A percentile compares a stretch with the other conserved stretches of the same genome.
phyloP scores from a whole-genome alignment of 164 flowering plant genomes.

The Annona squamosa region DNA sequence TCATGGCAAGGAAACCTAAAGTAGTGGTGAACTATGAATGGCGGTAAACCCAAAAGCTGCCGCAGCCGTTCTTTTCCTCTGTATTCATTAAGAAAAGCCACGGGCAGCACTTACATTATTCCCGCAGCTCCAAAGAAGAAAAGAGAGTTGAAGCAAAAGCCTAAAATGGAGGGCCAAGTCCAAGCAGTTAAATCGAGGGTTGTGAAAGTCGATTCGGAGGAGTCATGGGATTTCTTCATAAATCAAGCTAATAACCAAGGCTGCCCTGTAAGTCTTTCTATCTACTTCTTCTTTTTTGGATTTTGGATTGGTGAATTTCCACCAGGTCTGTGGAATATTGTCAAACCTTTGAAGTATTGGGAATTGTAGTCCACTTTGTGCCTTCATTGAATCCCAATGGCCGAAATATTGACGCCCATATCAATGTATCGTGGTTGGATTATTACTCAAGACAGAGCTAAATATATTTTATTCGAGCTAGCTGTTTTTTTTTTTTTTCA shows the following conservation, averaged over 20 bases:
- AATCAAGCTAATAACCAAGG: slow-evolving; percentile 37
- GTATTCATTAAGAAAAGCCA: neutral
- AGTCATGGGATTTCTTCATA: slow-evolving; percentile 43
- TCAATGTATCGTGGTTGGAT: too few species aligned
- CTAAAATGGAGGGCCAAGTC: slow-evolving; percentile 30
- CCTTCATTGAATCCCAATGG: neutral
- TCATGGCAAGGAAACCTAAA: too few species aligned
- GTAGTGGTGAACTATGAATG: neutral
- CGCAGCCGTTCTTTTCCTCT: neutral
- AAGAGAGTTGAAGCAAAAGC: neutral
- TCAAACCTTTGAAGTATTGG: neutral
- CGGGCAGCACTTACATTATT: neutral
- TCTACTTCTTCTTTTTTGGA: neutral
- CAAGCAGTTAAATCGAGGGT: slow-evolving; percentile 39
- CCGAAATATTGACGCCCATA: neutral
- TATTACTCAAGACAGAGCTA: too few species aligned
- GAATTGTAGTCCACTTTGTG: neutral
- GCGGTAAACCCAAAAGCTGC: slow-evolving; percentile 1
- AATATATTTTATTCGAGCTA: too few species aligned
- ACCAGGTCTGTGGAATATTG: too few species aligned
- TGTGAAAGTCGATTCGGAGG: slow-evolving; percentile 40
- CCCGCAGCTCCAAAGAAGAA: neutral
- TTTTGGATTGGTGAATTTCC: neutral
- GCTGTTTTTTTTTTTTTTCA: too few species aligned
- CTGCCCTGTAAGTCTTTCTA: slow-evolving; percentile 37